Percentiles rank a stretch among this genome's conserved stretches.
Evolutionary conservation across 129 eudicot species (phyloP).

Genomic region (Lactuca saligna): DNA sequence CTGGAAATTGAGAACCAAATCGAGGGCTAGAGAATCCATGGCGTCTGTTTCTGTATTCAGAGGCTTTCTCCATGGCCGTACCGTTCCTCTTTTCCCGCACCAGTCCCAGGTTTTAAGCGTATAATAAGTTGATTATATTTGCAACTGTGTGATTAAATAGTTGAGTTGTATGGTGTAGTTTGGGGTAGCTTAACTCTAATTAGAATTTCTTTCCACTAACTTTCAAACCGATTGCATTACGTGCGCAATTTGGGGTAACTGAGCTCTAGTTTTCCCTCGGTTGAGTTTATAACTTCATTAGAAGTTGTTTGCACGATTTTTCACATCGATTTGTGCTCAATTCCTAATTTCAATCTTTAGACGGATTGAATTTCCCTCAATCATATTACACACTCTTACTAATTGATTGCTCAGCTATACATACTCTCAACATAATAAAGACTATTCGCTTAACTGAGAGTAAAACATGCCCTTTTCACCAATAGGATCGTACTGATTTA

Average conservation of each 20-base stretch:
- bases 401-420: background rate
- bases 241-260: background rate
- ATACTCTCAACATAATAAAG: background rate
- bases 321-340: slow-evolving; percentile 7
- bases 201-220: background rate
- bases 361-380: background rate
- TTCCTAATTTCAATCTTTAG: background rate
- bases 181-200: background rate
- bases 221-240: background rate
- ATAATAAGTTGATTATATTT: background rate
- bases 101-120: slow-evolving; percentile 49
- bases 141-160: background rate
- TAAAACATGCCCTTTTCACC: background rate
- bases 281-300: background rate
- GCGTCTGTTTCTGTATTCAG: slow-evolving; percentile 58
- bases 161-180: background rate
- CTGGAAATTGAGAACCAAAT: background rate
- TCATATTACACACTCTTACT: background rate
- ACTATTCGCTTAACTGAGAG: background rate
- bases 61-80: slow-evolving; percentile 52
- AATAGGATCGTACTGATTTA: background rate
- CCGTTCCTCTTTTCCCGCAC: slow-evolving; percentile 46
- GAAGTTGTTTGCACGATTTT: background rate
- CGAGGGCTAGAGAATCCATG: slow-evolving; percentile 32
- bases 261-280: background rate